Base-by-base conservation (phyloP, 2,329 filamentous ascomycete genomes). In the Tolypocladium sp. region DNA sequence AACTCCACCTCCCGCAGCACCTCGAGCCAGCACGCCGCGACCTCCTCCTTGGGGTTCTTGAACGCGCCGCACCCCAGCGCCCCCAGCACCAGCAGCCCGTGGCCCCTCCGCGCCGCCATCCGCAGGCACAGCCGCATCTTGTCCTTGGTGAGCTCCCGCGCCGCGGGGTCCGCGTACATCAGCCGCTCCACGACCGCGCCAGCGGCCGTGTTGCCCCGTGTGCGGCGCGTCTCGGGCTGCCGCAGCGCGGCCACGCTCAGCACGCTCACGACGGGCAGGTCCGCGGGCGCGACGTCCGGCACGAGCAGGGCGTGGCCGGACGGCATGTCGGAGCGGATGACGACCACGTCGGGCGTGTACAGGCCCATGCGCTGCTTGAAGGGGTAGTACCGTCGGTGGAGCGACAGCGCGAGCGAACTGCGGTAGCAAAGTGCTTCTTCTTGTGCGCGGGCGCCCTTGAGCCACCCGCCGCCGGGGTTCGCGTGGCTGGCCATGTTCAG, bases 51-150 rank as follows among this genome's bases (percentile, higher is more conserved):
- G 10, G 88, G 88, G 67, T 90, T 88, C 0, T 64, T 65, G 68
- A 88, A 89, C 0, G 81, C 85, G 4, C 87, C 88, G 64, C 87
- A 91, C 0, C 88, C 88, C 56, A 91, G 67, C 0, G 88, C 87
- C 0, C 88, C 87, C 1, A 91, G 75, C 6, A 91, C 82, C 10
- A 91, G 71, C 63, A 79, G 75, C 27, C 78, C 74, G 65, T 89
- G 85, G 1, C 76, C 77, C 35, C 81, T 75, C 5, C 68, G 68
- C n/a, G 79, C 86, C 2, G 85, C 84, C 59, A 86, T 79, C 5
- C 86, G 77, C 57, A 90, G 70, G 22, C 79, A 77, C 22, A 86
- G 67, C 27, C 85, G 74, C 76, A 90, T 88, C 69, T 88, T 89
- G 52, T 78, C 73, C 69, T 83, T 84, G 65, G 81, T 88, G 44